Base-by-base conservation (phyloP, 2,329 filamentous ascomycete species). In the Diaporthe aspalathi region DNA sequence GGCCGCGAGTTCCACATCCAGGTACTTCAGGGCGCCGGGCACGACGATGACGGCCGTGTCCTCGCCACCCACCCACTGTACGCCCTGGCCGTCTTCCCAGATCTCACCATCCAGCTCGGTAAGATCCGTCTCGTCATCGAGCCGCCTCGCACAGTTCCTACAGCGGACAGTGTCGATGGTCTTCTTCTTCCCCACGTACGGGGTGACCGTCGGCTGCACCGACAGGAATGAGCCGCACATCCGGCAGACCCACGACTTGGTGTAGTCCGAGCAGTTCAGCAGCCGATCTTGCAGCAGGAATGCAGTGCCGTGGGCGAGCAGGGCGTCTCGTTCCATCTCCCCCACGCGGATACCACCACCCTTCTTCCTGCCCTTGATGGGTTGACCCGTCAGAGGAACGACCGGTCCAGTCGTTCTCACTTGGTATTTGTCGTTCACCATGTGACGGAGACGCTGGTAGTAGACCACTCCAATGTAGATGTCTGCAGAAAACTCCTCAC, bases 341-440 rank as follows among this genome's bases (percentile, higher is more conserved):
- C 96, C 96, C 38, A 99, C 95, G 87, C 96, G 94, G 80, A 99
- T 98, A 91, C 96, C 96, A 84, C 96, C 96, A 79, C 95, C 96
- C 83, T 95, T 94, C 81, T 97, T 96, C 81, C 96, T 89, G 74
- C 96, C 96, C 86, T 98, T 98, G 86, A 99, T 96, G 50, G 96
- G 96, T 81, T 99, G 96, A 40, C 95, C 95, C 0, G 95, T 98
- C 20, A 96, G 90, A 29, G 92, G 90, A 69, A 96, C 96, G 53
- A 98, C 92, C 1, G 95, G 95, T 69, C 96, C 96, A 0, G 96
- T 98, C 3, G 96, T 98, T 82, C 96, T 91, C 70, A 98, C 96
- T 82, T 99, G 96, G 87, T 93, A 99, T 84, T 99, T 99, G 83
- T 99, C 96, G 88, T 98, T 98, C 70, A 99, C 96, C 96, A 99